Evolutionary conservation across 345 rosid genomes (phyloP).

Genomic region (Camelina neglecta): DNA sequence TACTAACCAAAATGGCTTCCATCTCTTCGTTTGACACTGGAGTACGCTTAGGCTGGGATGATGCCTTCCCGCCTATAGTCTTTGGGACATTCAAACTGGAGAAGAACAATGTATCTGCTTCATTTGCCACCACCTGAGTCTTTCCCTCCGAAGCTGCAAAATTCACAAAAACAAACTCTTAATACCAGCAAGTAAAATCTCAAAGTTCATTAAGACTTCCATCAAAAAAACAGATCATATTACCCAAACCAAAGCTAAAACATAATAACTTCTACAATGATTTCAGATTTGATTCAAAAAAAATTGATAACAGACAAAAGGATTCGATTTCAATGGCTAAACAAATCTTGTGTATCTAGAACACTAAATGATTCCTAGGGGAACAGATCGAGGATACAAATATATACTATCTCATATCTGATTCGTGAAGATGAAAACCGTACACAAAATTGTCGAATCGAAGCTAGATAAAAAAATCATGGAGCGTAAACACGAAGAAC

Average conservation of each 20-base stretch:
- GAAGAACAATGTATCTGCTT: slow-evolving; percentile 59
- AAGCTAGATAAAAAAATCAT: not conserved
- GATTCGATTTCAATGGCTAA: not conserved
- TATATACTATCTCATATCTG: not conserved
- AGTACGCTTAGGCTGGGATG: slow-evolving; percentile 82
- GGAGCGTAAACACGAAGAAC: slow-evolving; percentile 12
- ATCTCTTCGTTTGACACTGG: slow-evolving; percentile 85
- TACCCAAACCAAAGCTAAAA: not conserved
- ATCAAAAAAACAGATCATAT: not conserved
- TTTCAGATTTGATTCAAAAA: not conserved
- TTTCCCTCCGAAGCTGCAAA: slow-evolving; percentile 53
- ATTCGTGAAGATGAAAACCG: slow-evolving; percentile 15
- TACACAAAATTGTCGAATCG: not conserved
- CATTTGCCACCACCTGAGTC: slow-evolving; percentile 44
- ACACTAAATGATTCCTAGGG: not conserved
- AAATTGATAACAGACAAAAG: not conserved
- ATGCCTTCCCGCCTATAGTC: slow-evolving; percentile 80
- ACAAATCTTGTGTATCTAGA: slow-evolving; percentile 10
- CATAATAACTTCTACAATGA: not conserved
- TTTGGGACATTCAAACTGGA: slow-evolving; percentile 53
- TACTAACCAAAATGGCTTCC: slow-evolving; percentile 78
- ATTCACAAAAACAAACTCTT: not conserved
- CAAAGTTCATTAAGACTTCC: not conserved
- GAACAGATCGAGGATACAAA: slow-evolving; percentile 7
- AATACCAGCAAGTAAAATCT: not conserved